phyloP scores from a whole-genome alignment of 192 early-diverging fungal species.

The Backusella psychrophila region DNA sequence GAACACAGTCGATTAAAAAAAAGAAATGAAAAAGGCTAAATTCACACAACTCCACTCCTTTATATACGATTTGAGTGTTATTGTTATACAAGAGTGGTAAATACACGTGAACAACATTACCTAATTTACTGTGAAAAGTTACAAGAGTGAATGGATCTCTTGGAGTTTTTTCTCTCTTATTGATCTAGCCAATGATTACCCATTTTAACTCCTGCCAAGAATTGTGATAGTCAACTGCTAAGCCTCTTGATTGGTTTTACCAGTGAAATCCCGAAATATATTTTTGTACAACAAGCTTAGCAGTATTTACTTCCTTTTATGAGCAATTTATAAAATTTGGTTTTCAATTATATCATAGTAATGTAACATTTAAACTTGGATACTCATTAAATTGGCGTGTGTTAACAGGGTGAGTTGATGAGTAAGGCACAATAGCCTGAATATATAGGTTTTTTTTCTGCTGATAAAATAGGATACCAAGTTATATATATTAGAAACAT shows the following conservation, averaged over 20 bases:
- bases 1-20: neutral
- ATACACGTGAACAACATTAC: neutral
- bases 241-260: neutral
- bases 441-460: too few relatives aligned
- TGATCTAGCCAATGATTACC: neutral
- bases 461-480: too few relatives aligned
- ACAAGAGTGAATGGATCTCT: neutral
- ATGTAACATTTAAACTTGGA: neutral
- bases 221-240: neutral
- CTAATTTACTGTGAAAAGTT: neutral
- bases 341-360: neutral
- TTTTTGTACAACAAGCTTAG: neutral
- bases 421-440: too few relatives aligned
- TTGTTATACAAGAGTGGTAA: neutral
- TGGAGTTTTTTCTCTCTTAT: neutral
- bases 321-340: neutral
- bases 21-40: neutral
- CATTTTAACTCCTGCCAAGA: neutral
- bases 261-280: neutral
- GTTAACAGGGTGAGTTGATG: too few relatives aligned
- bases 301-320: neutral
- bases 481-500: too few relatives aligned
- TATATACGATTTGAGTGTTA: neutral
- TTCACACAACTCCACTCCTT: neutral
- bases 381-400: too few relatives aligned